Conservation (phyloP, 2,329 filamentous ascomycete genomes). For the Fusarium nisikadoi region DNA sequence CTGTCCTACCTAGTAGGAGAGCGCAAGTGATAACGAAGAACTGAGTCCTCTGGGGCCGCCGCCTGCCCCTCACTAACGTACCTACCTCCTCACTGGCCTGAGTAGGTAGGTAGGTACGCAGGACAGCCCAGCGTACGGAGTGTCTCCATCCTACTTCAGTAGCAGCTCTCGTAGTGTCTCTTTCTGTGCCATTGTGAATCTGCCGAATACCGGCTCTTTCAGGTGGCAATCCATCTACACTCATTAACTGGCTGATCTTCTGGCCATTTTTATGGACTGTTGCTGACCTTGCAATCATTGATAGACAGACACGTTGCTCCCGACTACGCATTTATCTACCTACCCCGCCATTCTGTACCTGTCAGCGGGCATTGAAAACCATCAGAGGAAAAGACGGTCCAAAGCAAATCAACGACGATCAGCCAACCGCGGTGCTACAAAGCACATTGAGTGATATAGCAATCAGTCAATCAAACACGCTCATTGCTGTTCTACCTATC, state of each 20-base stretch:
- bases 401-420: constrained; percentile 12
- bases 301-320: constrained; percentile 27
- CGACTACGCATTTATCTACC: constrained; percentile 7
- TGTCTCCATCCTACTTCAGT: constrained; percentile 20
- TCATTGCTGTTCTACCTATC: background rate
- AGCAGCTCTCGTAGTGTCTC: constrained; percentile 9
- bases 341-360: constrained; percentile 28
- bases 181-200: constrained; percentile 1
- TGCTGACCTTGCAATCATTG: constrained; percentile 25
- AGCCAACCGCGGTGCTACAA: background rate
- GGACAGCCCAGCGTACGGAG: constrained; percentile 2
- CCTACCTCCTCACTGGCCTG: constrained; percentile 17
- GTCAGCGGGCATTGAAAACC: constrained; percentile 12
- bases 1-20: background rate
- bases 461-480: constrained; percentile 1
- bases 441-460: constrained; percentile 1
- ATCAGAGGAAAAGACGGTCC: constrained; percentile 23
- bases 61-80: constrained; percentile 30
- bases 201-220: background rate
- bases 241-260: constrained; percentile 6
- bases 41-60: background rate
- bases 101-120: background rate
- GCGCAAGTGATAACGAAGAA: background rate
- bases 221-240: constrained; percentile 8
- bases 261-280: constrained; percentile 2